Conservation (phyloP, 2,329 filamentous ascomycete species). For the Calycina marina region DNA sequence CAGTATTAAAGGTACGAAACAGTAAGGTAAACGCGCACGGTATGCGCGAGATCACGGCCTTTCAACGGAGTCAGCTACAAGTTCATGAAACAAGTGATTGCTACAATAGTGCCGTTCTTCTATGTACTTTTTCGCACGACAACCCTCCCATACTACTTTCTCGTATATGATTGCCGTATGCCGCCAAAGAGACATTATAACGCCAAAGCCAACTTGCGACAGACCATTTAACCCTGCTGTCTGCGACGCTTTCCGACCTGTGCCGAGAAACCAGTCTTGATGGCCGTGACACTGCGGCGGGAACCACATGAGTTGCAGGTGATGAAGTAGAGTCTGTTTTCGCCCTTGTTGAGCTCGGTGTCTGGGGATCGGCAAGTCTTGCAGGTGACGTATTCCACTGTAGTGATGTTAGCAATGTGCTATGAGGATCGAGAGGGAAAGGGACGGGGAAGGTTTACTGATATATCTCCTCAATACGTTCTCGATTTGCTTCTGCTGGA, state of each 20-base stretch:
- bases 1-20: too few relatives aligned
- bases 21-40: too few relatives aligned
- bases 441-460: conserved; percentile 47
- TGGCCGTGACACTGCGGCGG: conserved; percentile 81
- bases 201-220: conserved; percentile 3
- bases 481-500: conserved; percentile 99
- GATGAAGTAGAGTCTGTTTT: conserved; percentile 98
- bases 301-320: conserved; percentile 83
- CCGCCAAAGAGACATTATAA: conserved; percentile 2
- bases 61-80: too few relatives aligned
- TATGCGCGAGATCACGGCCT: too few relatives aligned
- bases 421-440: too few relatives aligned
- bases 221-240: conserved; percentile 56
- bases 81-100: too few relatives aligned
- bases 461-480: conserved; percentile 94
- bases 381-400: conserved; percentile 90
- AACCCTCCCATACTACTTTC: too few relatives aligned
- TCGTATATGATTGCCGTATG: too few relatives aligned
- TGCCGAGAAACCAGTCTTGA: conserved; percentile 99
- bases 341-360: conserved; percentile 94
- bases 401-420: conserved; percentile 15
- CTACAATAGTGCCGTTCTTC: too few relatives aligned
- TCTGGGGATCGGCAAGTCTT: conserved; percentile 94
- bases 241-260: conserved; percentile 98
- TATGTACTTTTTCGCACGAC: too few relatives aligned